Conservation (phyloP, 176 grass and related monocot genomes). For the Melocanna baccifera region DNA sequence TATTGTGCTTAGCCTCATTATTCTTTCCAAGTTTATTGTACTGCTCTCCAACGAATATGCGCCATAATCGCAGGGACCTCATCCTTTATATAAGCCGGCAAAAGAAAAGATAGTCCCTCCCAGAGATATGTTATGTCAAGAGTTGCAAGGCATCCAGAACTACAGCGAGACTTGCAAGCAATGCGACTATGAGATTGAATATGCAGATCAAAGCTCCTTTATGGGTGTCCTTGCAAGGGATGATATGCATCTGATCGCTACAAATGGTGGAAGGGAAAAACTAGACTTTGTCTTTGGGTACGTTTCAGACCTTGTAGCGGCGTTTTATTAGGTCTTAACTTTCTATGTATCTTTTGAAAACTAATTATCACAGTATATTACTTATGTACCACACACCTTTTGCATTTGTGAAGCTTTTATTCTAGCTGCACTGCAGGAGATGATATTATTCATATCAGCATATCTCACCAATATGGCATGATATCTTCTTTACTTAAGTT, state of each 20-base stretch:
- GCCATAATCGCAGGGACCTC: no score
- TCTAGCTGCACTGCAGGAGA: not conserved
- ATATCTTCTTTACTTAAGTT: no score
- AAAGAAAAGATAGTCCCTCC: conserved; percentile 86
- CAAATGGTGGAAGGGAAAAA: conserved; percentile 67
- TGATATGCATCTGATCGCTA: no score
- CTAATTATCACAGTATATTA: no score
- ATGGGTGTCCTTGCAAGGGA: conserved; percentile 91
- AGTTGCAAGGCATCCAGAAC: conserved; percentile 78
- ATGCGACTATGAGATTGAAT: no score
- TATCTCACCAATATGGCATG: not conserved
- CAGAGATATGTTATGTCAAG: conserved; percentile 66
- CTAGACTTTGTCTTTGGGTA: conserved; percentile 91
- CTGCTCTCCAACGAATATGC: no score
- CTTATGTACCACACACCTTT: not conserved
- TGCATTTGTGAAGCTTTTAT: not conserved
- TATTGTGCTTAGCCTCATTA: not conserved
- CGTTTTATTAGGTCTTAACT: no score
- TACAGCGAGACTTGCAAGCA: conserved; percentile 83
- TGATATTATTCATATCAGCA: not conserved
- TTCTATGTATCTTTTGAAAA: not conserved
- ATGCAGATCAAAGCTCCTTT: conserved; percentile 88
- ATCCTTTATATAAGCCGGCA: no score
- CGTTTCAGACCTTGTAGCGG: conserved; percentile 19
- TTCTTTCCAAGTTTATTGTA: conserved; percentile 3